Conservation (phyloP, 1,284 basidiomycete genomes). For the Pisolithus thermaeus region DNA sequence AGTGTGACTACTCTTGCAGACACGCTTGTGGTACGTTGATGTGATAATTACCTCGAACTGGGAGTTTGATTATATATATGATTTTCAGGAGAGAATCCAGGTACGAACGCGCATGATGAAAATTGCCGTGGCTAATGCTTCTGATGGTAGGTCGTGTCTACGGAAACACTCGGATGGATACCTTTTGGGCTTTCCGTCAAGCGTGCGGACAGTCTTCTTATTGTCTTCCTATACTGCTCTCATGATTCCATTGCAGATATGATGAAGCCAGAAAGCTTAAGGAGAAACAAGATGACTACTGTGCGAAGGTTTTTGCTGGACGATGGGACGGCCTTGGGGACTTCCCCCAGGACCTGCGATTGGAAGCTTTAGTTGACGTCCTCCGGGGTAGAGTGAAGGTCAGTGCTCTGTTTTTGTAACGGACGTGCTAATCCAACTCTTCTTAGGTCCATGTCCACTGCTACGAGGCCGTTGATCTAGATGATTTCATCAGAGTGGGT, state of each 20-base stretch:
- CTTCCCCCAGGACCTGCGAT: constrained; percentile 77
- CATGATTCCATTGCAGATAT: constrained; percentile 36
- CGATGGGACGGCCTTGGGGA: constrained; percentile 55
- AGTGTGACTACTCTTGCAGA: constrained; percentile 22
- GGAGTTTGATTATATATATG: constrained; percentile 1
- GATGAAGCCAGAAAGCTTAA: constrained; percentile 71
- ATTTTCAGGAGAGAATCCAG: constrained; percentile 23
- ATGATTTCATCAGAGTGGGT: constrained; percentile 64
- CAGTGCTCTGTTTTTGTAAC: constrained; percentile 1
- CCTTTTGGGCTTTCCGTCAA: constrained; percentile 52
- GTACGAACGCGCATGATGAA: constrained; percentile 9
- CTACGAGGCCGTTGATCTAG: constrained; percentile 76
- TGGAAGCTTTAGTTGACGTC: constrained; percentile 85
- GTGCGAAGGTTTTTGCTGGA: constrained; percentile 48
- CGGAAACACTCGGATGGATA: constrained; percentile 41
- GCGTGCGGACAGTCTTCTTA: constrained; percentile 21
- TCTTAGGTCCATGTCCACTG: constrained; percentile 71
- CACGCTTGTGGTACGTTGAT: constrained; percentile 39
- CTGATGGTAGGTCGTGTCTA: constrained; percentile 22
- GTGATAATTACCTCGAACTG: background rate
- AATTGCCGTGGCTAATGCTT: background rate
- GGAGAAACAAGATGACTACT: constrained; percentile 69
- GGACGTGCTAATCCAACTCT: background rate
- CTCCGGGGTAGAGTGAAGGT: constrained; percentile 75
- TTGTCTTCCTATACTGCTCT: background rate